phyloP scores from a whole-genome alignment of 164 flowering plant genomes.

The Nymphaea colorata region DNA sequence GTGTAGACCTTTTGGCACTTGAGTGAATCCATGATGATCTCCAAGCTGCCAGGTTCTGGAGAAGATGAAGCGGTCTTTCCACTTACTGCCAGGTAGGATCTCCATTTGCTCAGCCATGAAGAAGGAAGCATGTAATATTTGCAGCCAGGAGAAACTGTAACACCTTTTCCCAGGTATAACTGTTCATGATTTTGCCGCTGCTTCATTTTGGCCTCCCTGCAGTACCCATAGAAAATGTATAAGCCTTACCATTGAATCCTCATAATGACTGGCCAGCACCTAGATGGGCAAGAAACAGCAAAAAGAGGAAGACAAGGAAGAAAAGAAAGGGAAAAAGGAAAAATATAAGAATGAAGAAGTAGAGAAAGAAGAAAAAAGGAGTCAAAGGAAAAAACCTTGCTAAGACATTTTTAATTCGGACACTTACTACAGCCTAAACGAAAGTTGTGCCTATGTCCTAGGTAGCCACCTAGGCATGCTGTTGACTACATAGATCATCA shows the following conservation, averaged over 20 bases:
- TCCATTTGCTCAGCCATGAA: conserved; percentile 81
- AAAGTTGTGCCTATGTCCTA: too few species aligned
- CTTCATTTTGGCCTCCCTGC: conserved; percentile 64
- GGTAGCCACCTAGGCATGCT: too few species aligned
- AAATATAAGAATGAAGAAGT: background rate
- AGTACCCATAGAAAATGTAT: conserved; percentile 17
- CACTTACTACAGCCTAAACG: too few species aligned
- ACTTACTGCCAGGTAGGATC: conserved; percentile 49
- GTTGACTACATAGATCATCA: too few species aligned
- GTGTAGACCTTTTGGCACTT: conserved; percentile 52
- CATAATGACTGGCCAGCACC: background rate
- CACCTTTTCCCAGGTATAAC: conserved; percentile 48
- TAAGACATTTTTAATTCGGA: too few species aligned
- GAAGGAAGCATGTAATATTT: conserved; percentile 78
- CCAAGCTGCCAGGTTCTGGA: conserved; percentile 57
- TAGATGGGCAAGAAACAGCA: too few species aligned
- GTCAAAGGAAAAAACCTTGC: background rate
- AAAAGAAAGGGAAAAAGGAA: background rate
- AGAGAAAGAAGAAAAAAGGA: background rate
- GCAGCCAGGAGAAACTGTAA: conserved; percentile 42
- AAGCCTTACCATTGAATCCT: conserved; percentile 7
- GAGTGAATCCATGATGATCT: conserved; percentile 35
- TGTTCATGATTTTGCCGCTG: conserved; percentile 91
- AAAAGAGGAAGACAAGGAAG: too few species aligned
- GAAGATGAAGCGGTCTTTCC: conserved; percentile 49